A percentile compares a stretch with the other conserved stretches of the same genome.
Conservation (phyloP, 805 yeast species). For the Wickerhamomyces bovis region DNA sequence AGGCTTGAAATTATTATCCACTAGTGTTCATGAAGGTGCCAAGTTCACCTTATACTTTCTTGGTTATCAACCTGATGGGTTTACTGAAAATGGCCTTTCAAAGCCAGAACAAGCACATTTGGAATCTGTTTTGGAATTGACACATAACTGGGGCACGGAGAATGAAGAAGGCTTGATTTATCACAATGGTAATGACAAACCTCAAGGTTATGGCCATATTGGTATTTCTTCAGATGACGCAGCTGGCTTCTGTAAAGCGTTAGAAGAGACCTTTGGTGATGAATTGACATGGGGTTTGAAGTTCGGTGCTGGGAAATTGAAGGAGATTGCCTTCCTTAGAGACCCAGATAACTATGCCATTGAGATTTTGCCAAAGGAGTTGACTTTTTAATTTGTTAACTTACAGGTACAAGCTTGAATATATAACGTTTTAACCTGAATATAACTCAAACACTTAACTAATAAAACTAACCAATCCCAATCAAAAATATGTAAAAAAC, state of each 20-base stretch:
- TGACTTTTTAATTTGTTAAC: neutral
- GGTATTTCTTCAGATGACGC: slow-evolving; percentile 68
- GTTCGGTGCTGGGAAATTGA: slow-evolving; percentile 49
- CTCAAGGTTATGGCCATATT: slow-evolving; percentile 84
- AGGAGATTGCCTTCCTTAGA: slow-evolving; percentile 61
- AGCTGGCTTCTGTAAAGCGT: slow-evolving; percentile 43
- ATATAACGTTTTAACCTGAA: too few species aligned
- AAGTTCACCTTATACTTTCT: slow-evolving; percentile 82
- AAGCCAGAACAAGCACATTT: slow-evolving; percentile 32
- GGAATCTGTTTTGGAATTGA: slow-evolving; percentile 79
- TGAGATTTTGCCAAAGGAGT: slow-evolving; percentile 52
- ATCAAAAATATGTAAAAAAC: neutral
- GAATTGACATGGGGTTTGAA: slow-evolving; percentile 54
- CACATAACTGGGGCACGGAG: slow-evolving; percentile 97
- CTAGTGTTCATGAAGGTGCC: slow-evolving; percentile 55
- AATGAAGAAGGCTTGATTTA: slow-evolving; percentile 65
- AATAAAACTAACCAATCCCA: neutral
- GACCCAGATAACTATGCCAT: slow-evolving; percentile 92
- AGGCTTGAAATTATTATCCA: slow-evolving; percentile 71
- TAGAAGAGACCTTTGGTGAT: slow-evolving; percentile 41
- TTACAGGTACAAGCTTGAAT: too few species aligned
- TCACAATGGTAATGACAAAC: slow-evolving; percentile 75
- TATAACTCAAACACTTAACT: too few species aligned
- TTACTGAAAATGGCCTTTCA: slow-evolving; percentile 30
- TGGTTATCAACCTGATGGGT: slow-evolving; percentile 53